Conservation (phyloP, 2,329 filamentous ascomycete genomes). For the Diaporthe humulicola region DNA sequence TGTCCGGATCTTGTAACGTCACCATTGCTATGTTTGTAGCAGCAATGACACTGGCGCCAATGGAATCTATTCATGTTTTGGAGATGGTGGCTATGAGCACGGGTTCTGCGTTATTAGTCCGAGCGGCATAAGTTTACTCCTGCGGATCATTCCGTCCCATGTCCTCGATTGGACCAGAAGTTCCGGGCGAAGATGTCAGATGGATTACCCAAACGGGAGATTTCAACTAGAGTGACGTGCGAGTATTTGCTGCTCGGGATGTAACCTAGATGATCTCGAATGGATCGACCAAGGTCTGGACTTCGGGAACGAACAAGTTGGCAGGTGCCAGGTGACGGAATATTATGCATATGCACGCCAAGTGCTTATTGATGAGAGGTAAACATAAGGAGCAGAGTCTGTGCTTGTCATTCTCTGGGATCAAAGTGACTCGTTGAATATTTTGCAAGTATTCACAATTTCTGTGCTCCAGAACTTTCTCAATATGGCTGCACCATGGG, state of each 20-base stretch:
- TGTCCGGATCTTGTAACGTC: neutral
- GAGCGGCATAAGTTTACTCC: slow-evolving; percentile 1
- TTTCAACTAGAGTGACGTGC: neutral
- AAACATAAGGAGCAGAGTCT: neutral
- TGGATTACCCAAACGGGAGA: neutral
- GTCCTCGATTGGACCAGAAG: neutral
- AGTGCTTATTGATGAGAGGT: neutral
- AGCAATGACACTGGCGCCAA: neutral
- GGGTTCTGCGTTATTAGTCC: neutral
- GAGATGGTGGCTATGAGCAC: neutral
- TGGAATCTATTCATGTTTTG: neutral
- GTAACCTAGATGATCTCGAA: neutral
- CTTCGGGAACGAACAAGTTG: neutral
- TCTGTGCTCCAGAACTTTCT: neutral
- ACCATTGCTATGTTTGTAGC: neutral
- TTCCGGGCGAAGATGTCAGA: slow-evolving; percentile 8
- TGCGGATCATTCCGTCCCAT: neutral
- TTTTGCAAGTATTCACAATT: neutral
- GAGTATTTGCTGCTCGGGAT: neutral
- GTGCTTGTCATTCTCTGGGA: neutral
- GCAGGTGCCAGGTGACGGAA: neutral
- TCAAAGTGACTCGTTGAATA: neutral
- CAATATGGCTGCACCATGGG: neutral
- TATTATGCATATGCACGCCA: neutral
- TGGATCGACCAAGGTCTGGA: neutral